Evolutionary conservation across 2,329 filamentous ascomycete genomes (phyloP).

Genomic region (Ophiosphaerella narmari): DNA sequence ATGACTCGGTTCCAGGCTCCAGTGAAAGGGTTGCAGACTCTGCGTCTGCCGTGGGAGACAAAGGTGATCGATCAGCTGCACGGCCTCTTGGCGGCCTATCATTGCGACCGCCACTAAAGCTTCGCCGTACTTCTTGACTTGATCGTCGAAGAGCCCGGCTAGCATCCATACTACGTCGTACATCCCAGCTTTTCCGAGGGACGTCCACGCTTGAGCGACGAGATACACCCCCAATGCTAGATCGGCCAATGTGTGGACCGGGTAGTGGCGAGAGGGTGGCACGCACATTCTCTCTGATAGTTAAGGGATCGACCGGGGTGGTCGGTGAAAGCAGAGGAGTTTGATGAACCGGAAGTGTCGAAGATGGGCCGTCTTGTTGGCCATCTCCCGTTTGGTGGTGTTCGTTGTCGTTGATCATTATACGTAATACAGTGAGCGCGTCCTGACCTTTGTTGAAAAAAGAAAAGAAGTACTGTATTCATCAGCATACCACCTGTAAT

Average conservation of each 20-base stretch:
- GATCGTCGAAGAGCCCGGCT: constrained; percentile 59
- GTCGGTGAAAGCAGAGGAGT: constrained; percentile 16
- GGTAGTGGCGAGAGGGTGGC: constrained; percentile 52
- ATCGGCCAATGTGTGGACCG: constrained; percentile 34
- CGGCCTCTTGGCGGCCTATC: constrained; percentile 58
- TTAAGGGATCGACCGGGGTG: constrained; percentile 27
- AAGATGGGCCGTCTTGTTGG: constrained; percentile 11
- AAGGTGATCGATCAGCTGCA: constrained; percentile 54
- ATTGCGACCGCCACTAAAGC: constrained; percentile 64
- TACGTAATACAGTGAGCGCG: constrained; percentile 76
- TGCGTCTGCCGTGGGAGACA: constrained; percentile 61
- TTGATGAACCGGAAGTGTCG: constrained; percentile 11
- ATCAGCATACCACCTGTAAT: constrained; percentile 7
- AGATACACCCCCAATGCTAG: constrained; percentile 51
- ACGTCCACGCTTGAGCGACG: constrained; percentile 47
- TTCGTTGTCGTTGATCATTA: constrained; percentile 69
- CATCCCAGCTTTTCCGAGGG: constrained; percentile 47
- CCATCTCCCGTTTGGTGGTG: constrained; percentile 31
- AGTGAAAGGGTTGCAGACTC: constrained; percentile 77
- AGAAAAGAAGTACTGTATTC: constrained; percentile 83
- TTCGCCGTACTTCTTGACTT: constrained; percentile 54
- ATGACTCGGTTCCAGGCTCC: constrained; percentile 76
- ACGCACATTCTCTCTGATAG: constrained; percentile 47
- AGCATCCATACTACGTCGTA: constrained; percentile 42
- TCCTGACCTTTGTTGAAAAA: constrained; percentile 89